Base-by-base conservation (phyloP, 345 rosid genomes). In the Euphorbia lathyris region DNA sequence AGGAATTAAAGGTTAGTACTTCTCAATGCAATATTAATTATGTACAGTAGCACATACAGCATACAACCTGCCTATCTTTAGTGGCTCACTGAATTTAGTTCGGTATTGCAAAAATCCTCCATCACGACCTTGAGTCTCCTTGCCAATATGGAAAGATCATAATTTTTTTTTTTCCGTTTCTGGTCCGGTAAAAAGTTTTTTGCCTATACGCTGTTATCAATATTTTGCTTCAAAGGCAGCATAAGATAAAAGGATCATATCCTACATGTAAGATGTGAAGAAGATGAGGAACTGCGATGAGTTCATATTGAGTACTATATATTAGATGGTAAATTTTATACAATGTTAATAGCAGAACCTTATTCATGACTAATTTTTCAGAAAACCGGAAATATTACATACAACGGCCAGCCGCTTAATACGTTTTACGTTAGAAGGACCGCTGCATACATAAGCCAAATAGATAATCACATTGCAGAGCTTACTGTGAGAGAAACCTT, bases 401-500 rank as follows among this genome's bases (percentile, higher is more conserved):
- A 91, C 87, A 93, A 91, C 66, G 98, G 96, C 20, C 76, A 82
- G 19, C 80, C 71, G 59, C 82, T 94, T 67, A 62, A 88, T 30
- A 86, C 89, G 63, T 94, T 94, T 65, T 74, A 79, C 29, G 97
- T 91, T 23, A 85, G 80, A 78, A 91, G 97, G 75, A 89, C 96
- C 69, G 83, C 97, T 48, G 97, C 98, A 22, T 94, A 94, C 77
- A 94, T 86, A 63, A 82, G 98, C 74, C 98, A 91, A 81, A 91
- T 92, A 14, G 98, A 91, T 75, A 85, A 85, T 67, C 98, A 93
- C 82, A 86, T 89, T 66, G 91, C 90, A 8, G 97, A 93, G 75
- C 85, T 89, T 57, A 93, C 96, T 50, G 98, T 93, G n/a, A 84
- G 96, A 55, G 98, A 93, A 82, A 93, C 97, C 8, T 81, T 93